A percentile compares a stretch with the other conserved stretches of the same genome.
phyloP scores from a whole-genome alignment of 225 moss, liverwort and hornwort species.

The Thuidium tamariscinum region DNA sequence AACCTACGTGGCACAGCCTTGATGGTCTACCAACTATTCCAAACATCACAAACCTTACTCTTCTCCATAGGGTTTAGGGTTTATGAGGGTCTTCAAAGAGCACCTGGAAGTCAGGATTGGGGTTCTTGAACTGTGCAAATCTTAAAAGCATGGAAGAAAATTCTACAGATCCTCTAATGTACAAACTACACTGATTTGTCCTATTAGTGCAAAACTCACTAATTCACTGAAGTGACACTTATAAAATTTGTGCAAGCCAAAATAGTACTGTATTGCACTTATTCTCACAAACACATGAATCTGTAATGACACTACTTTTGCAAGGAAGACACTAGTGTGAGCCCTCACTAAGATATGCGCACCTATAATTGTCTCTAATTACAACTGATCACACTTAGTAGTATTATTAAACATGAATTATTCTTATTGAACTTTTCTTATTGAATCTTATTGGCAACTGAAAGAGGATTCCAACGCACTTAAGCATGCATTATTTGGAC shows the following conservation, averaged over 20 bases:
- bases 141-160: not conserved
- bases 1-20: not conserved
- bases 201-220: not conserved
- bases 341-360: not conserved
- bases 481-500: not conserved
- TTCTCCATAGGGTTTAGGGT: too few species aligned
- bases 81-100: not conserved
- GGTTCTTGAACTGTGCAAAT: not conserved
- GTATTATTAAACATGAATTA: not conserved
- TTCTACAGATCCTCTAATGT: not conserved
- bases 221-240: not conserved
- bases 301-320: not conserved
- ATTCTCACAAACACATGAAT: too few species aligned
- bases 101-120: not conserved
- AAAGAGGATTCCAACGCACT: not conserved
- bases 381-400: not conserved
- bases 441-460: not conserved
- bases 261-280: too few species aligned
- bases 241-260: not conserved
- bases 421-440: not conserved
- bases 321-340: too few species aligned
- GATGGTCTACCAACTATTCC: not conserved
- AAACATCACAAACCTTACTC: not conserved
- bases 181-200: not conserved
- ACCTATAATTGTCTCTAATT: not conserved